phyloP scores from a whole-genome alignment of 345 rosid species.

The Psidium guajava region DNA sequence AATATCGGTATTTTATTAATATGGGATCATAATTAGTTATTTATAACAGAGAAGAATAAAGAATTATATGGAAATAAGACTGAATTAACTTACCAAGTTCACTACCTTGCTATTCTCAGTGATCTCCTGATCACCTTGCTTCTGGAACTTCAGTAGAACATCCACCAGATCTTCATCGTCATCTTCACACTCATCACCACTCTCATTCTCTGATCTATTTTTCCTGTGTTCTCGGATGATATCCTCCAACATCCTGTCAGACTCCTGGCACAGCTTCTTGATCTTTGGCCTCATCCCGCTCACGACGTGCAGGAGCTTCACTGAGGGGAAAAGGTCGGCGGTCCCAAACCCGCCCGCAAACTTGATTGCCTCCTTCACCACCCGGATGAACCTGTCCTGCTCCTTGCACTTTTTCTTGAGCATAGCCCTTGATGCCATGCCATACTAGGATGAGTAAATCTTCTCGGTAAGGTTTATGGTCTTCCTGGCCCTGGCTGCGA shows the following conservation, averaged over 20 bases:
- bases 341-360: not conserved
- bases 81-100: conserved; percentile 5
- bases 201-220: not conserved
- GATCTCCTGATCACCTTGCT: not conserved
- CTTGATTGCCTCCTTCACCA: not conserved
- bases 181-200: not conserved
- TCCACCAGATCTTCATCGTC: conserved; percentile 9
- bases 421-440: not conserved
- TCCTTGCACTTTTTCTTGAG: conserved; percentile 8
- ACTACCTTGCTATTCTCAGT: conserved; percentile 20
- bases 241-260: not conserved
- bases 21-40: no score
- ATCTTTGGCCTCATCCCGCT: not conserved
- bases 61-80: not conserved
- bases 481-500: not conserved
- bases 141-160: conserved; percentile 1
- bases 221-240: conserved; percentile 5
- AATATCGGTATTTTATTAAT: no score
- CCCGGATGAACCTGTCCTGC: conserved; percentile 1
- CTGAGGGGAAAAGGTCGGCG: conserved; percentile 8
- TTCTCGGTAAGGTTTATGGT: conserved; percentile 3
- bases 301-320: conserved; percentile 3
- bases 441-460: not conserved
- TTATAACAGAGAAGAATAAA: not conserved
- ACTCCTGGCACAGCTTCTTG: not conserved